Percentiles rank a stretch among this genome's conserved stretches.
These are phyloP conservation scores for Solanum peruvianum DNA, from an alignment of 257 asterid species.

Conservation along the genomic window DNA sequence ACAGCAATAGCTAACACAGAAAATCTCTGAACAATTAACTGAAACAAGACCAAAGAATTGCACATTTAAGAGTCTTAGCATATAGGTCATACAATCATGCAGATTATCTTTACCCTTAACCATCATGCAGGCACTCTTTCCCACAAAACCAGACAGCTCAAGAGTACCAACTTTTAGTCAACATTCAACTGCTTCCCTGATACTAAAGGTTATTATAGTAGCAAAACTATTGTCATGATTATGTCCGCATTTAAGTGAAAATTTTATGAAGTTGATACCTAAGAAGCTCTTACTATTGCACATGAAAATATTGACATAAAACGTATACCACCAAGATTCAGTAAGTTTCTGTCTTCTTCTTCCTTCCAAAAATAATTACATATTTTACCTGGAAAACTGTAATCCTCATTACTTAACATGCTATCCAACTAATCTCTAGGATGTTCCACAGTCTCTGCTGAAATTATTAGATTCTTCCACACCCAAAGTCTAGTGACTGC, in stretches of 20 bases:
- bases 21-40: background rate
- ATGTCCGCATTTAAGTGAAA: background rate
- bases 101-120: background rate
- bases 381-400: background rate
- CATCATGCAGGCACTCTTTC: background rate
- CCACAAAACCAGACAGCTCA: background rate
- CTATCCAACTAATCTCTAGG: background rate
- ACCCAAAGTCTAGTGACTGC: background rate
- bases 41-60: background rate
- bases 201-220: background rate
- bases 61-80: background rate
- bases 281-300: background rate
- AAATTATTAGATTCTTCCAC: background rate
- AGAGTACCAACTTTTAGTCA: background rate
- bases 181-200: background rate
- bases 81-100: background rate
- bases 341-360: background rate
- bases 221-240: background rate
- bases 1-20: background rate
- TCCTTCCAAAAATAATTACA: background rate
- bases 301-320: background rate
- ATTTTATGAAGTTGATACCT: background rate
- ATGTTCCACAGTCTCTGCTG: background rate
- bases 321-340: background rate
- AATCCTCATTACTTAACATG: background rate